phyloP scores from a whole-genome alignment of 495 filamentous ascomycete species.

The Penicillium manginii region DNA sequence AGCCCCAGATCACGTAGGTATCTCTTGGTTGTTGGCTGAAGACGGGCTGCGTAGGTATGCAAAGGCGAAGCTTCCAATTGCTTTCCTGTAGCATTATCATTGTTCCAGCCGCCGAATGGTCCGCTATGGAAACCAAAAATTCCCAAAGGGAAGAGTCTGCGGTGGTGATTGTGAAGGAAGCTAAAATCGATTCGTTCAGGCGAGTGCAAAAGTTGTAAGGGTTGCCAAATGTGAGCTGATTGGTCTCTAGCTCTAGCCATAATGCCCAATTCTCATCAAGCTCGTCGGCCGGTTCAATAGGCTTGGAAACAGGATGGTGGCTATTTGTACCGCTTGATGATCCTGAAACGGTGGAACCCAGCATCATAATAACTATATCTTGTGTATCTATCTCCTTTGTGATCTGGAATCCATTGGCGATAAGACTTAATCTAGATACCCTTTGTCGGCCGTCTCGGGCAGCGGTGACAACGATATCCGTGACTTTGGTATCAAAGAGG shows the following conservation, averaged over 20 bases:
- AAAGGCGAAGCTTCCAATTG: conserved; percentile 38
- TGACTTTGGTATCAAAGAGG: conserved; percentile 38
- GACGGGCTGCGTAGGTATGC: conserved; percentile 39
- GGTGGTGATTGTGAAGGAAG: conserved; percentile 44
- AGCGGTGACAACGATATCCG: conserved; percentile 6
- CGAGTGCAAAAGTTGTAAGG: conserved; percentile 39
- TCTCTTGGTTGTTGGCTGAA: conserved; percentile 33
- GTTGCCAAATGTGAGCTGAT: conserved; percentile 31
- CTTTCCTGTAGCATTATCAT: conserved; percentile 35
- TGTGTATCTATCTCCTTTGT: conserved; percentile 18
- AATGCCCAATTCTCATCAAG: conserved; percentile 36
- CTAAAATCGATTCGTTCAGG: conserved; percentile 30
- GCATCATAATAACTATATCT: conserved; percentile 37
- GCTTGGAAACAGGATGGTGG: too few relatives aligned
- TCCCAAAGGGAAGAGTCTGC: conserved; percentile 26
- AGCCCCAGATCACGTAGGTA: conserved; percentile 40
- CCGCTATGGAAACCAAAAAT: conserved; percentile 18
- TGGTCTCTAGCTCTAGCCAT: conserved; percentile 16
- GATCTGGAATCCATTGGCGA: conserved; percentile 15
- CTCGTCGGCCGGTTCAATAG: conserved; percentile 16
- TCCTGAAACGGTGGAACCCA: conserved; percentile 35
- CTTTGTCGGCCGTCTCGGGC: conserved; percentile 13
- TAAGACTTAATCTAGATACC: conserved; percentile 1
- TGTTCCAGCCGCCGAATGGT: conserved; percentile 14
- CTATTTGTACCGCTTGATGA: conserved; percentile 30